Evolutionary conservation across 805 yeast species (phyloP).

Genomic region (Kluyveromyces nonfermentans): DNA sequence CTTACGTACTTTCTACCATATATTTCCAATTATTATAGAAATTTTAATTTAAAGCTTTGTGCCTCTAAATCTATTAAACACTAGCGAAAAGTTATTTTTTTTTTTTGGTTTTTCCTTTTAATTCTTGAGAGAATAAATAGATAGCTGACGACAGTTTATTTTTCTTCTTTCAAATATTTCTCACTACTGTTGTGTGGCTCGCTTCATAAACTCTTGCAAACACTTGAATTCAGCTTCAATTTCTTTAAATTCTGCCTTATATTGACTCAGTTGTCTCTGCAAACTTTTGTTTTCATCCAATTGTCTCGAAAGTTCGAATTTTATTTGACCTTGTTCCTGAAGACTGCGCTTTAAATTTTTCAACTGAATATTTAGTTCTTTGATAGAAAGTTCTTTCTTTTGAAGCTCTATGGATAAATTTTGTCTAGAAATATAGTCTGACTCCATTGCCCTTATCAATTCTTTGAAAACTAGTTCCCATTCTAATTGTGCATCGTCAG

Average conservation of each 20-base stretch:
- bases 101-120: no score
- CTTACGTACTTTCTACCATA: no score
- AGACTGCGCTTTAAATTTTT: background rate
- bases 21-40: no score
- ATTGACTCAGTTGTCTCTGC: background rate
- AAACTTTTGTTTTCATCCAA: background rate
- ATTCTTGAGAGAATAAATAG: no score
- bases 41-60: no score
- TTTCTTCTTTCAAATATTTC: no score
- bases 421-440: background rate
- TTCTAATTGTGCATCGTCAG: background rate
- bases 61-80: no score
- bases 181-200: background rate
- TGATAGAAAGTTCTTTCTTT: background rate
- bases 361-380: background rate
- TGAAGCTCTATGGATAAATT: background rate
- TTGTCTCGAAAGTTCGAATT: background rate
- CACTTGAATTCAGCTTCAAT: conserved; percentile 1
- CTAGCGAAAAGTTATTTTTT: no score
- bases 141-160: background rate
- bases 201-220: background rate
- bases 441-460: background rate
- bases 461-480: background rate
- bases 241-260: conserved; percentile 1
- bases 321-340: background rate